Percentiles rank a stretch among this genome's conserved stretches.
Conservation (phyloP, 768 basidiomycete species). For the Inosperma sp. region DNA sequence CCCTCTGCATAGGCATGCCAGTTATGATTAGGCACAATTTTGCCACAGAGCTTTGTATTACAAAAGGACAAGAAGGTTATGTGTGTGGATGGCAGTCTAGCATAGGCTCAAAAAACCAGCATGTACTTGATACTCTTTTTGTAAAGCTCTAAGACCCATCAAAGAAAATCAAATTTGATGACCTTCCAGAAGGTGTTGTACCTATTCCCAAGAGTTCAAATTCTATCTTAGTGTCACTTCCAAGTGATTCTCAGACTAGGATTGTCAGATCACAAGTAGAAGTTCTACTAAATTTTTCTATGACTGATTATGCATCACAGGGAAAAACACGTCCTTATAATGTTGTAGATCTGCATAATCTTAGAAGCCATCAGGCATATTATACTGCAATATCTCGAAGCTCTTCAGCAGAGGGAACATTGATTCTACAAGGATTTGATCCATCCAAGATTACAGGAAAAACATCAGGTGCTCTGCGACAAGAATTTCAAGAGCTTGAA, state of each 20-base stretch:
- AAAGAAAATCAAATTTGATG: slow-evolving; percentile 17
- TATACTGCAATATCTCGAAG: slow-evolving; percentile 28
- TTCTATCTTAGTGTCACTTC: slow-evolving; percentile 7
- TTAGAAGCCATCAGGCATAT: too few relatives aligned
- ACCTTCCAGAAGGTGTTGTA: slow-evolving; percentile 29
- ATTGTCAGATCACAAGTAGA: slow-evolving; percentile 24
- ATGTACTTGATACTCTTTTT: slow-evolving; percentile 28
- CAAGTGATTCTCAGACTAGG: slow-evolving; percentile 15
- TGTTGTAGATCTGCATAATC: slow-evolving; percentile 23
- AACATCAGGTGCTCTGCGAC: slow-evolving; percentile 25
- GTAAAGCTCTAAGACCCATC: slow-evolving; percentile 26
- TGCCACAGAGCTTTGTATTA: too few relatives aligned
- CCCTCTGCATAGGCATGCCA: slow-evolving; percentile 31
- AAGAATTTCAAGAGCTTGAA: slow-evolving; percentile 33
- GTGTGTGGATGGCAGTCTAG: slow-evolving; percentile 26
- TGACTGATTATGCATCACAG: slow-evolving; percentile 34
- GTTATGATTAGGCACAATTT: slow-evolving; percentile 31
- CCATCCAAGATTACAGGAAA: too few relatives aligned
- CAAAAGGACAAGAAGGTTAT: slow-evolving; percentile 29
- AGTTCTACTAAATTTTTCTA: slow-evolving; percentile 27
- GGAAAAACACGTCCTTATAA: slow-evolving; percentile 26
- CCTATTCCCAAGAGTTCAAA: slow-evolving; percentile 16
- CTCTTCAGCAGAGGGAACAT: slow-evolving; percentile 20
- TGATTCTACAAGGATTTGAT: too few relatives aligned
- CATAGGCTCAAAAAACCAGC: slow-evolving; percentile 14